A percentile compares a stretch with the other conserved stretches of the same genome.
Conservation (phyloP, 2,329 filamentous ascomycete genomes). For the Kalaharituber pfeilii region DNA sequence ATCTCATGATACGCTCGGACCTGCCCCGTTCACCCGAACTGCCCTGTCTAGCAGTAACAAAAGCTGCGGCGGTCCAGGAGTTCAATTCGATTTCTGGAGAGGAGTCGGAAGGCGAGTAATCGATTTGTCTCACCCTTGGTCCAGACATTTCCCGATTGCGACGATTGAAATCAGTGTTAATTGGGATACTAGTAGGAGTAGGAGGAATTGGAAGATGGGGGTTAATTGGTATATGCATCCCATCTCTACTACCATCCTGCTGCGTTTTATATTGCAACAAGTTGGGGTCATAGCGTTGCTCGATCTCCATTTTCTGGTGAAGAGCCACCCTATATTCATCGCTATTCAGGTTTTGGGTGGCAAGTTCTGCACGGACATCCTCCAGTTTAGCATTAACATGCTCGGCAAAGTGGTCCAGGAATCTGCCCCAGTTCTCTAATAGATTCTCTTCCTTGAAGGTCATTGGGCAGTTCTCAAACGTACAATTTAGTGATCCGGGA, state of each 20-base stretch:
- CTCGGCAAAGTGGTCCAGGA: background rate
- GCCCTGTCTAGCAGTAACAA: too few species aligned
- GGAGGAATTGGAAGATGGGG: background rate
- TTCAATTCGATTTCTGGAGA: background rate
- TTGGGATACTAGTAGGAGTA: background rate
- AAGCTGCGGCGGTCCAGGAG: background rate
- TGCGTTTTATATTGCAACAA: background rate
- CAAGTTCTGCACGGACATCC: background rate
- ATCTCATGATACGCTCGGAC: too few species aligned
- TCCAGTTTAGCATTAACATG: background rate
- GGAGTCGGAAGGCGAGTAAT: background rate
- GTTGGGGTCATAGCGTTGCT: background rate
- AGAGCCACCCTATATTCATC: background rate
- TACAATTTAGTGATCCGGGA: background rate
- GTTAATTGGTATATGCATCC: background rate
- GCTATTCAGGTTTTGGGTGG: too few species aligned
- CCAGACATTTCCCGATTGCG: background rate
- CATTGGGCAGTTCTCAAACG: background rate
- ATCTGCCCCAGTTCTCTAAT: background rate
- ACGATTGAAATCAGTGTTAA: too few species aligned
- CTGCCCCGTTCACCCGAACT: too few species aligned
- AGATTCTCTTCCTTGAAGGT: background rate
- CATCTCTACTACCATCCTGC: background rate
- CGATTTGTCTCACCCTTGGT: background rate
- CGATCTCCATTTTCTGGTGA: background rate